Base-by-base conservation (phyloP, 176 grass and related monocot genomes). In the Cocos nucifera region DNA sequence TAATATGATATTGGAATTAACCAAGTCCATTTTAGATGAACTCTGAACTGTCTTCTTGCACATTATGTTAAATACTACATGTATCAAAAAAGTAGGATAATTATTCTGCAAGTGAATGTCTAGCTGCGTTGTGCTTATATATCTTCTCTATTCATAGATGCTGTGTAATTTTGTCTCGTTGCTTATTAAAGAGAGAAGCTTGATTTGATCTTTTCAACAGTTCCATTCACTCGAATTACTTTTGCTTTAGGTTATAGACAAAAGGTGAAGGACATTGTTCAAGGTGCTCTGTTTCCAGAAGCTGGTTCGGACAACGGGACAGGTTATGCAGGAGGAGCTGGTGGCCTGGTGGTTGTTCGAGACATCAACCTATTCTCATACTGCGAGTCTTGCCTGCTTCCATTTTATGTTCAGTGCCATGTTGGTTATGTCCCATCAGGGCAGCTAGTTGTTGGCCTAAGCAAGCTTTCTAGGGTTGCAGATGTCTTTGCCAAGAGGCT, bases 321-420 rank as follows among this genome's bases (percentile, higher is more conserved):
- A 51, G 88, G 85, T 50, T 82, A 83, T 78, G 82, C 88, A 68
- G 88, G 84, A 57, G 81, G 78, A 72, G 81, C 81, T 64, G 82
- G 84, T 26, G 88, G 94, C 20, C 76, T 83, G 63, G 88, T 98
- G 54, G 77, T 89, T 69, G 87, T 98, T 53, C 88, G 88, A 19
- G 79, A 93, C 49, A 77, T 98, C 15, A 85, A 89, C 64, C 64
- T 93, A 58, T 98, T 86, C 65, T 98, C 94, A 15, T 89, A 98
- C 64, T 98, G 94, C 3, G 88, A 88, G 50, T 98, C 81, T 28
- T 98, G 94, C 80, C 72, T 98, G 64, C 88, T 98, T 78, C 94
- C 94, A 19, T 98, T 98, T 71, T 75, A 76, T 55, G 71, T 89
- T 69, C 79, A 75, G 0, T 93, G 84, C 64, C 94, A 98, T 86